These are phyloP conservation scores for Nicotiana knightiana DNA, from an alignment of 257 asterid species.

Conservation along the genomic window DNA sequence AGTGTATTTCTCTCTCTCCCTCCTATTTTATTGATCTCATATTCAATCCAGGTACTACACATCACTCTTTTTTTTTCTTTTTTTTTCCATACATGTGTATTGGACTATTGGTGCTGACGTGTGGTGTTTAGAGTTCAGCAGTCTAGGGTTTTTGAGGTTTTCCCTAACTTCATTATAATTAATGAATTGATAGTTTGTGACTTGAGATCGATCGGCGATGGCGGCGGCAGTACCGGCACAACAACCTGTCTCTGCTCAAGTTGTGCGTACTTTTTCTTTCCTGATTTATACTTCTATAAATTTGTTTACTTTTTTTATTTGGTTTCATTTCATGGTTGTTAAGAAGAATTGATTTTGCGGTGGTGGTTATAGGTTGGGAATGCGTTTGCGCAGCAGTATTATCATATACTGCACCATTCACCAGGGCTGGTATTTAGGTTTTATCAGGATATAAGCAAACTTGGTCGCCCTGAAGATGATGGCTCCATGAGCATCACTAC, in stretches of 20 bases:
- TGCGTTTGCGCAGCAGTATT: slow-evolving; percentile 68
- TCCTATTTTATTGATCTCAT: neutral
- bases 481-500: slow-evolving; percentile 65
- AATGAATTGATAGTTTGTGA: slow-evolving; percentile 17
- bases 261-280: slow-evolving; percentile 30
- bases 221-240: slow-evolving; percentile 35
- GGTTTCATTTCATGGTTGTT: neutral
- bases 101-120: neutral
- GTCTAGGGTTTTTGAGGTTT: slow-evolving; percentile 12
- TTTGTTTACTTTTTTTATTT: neutral
- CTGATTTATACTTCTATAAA: neutral
- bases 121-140: neutral
- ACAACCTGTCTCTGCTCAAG: slow-evolving; percentile 41
- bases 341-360: slow-evolving; percentile 1
- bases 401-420: slow-evolving; percentile 54
- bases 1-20: neutral
- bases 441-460: slow-evolving; percentile 59
- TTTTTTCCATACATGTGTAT: neutral
- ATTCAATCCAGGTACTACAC: neutral
- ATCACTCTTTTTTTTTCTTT: neutral
- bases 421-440: slow-evolving; percentile 55
- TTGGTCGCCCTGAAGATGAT: slow-evolving; percentile 66
- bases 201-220: slow-evolving; percentile 29
- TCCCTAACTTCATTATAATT: slow-evolving; percentile 8
- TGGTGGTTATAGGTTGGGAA: slow-evolving; percentile 48